Percentiles rank a stretch among this genome's conserved stretches.
These are phyloP conservation scores for Leptodontidium sp. DNA, from an alignment of 2,329 filamentous ascomycete genomes.

Conservation along the genomic window DNA sequence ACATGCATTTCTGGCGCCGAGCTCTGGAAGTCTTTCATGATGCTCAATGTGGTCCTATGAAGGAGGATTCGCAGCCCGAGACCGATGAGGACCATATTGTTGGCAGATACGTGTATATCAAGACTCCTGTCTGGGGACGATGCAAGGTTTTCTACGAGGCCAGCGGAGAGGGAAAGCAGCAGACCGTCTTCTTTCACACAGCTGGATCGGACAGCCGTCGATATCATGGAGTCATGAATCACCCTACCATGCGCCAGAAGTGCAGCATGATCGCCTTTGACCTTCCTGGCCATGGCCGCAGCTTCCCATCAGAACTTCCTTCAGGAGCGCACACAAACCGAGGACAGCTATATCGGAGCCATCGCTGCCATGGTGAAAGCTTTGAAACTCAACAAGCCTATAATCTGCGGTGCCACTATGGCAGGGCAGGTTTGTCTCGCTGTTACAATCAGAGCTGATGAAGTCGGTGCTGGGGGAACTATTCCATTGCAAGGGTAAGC, in stretches of 20 bases:
- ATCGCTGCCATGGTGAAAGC: slow-evolving; percentile 50
- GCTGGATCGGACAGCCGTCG: slow-evolving; percentile 57
- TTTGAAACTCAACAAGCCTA: slow-evolving; percentile 54
- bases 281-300: slow-evolving; percentile 57
- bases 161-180: slow-evolving; percentile 55
- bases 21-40: slow-evolving; percentile 58
- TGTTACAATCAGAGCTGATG: slow-evolving; percentile 55
- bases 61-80: slow-evolving; percentile 50
- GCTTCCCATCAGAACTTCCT: slow-evolving; percentile 53
- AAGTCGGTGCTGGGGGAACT: slow-evolving; percentile 55
- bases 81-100: slow-evolving; percentile 53
- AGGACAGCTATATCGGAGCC: slow-evolving; percentile 20
- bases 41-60: slow-evolving; percentile 54
- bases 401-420: slow-evolving; percentile 60
- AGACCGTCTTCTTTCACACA: slow-evolving; percentile 55
- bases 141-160: slow-evolving; percentile 60
- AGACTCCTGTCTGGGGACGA: slow-evolving; percentile 55
- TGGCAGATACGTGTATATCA: slow-evolving; percentile 56
- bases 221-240: slow-evolving; percentile 61
- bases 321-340: slow-evolving; percentile 24
- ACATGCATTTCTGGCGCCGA: slow-evolving; percentile 56
- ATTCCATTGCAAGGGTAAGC: slow-evolving; percentile 55
- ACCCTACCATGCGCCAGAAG: slow-evolving; percentile 54
- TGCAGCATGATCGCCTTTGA: slow-evolving; percentile 60
- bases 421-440: slow-evolving; percentile 58